A percentile compares a stretch with the other conserved stretches of the same genome.
These are phyloP conservation scores for Phytophthora sojae DNA, from an alignment of 352 stramenopile genomes.

Conservation along the genomic window DNA sequence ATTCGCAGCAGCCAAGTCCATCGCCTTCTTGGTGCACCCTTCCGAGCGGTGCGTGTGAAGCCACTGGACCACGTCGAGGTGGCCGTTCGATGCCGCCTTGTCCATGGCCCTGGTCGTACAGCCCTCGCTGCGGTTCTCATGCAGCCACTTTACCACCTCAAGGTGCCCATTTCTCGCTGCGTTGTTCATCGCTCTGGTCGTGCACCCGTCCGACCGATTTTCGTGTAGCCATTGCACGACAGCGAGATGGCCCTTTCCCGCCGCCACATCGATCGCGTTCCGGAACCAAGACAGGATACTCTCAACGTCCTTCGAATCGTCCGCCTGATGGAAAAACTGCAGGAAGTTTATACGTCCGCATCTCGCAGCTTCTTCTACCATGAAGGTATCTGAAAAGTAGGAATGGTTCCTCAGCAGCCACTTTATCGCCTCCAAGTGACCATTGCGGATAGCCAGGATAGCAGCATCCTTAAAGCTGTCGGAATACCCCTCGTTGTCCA, in stretches of 20 bases:
- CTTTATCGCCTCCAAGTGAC: conserved; percentile 8
- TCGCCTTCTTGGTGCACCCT: neutral
- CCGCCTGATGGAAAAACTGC: conserved; percentile 10
- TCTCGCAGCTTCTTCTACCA: conserved; percentile 20
- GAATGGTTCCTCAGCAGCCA: conserved; percentile 13
- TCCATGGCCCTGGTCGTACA: neutral
- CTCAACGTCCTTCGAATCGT: neutral
- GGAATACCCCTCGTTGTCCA: conserved; percentile 3
- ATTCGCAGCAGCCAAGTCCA: neutral
- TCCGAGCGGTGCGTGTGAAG: neutral
- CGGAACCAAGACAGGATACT: conserved; percentile 1
- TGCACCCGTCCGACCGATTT: neutral
- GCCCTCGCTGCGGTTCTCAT: neutral
- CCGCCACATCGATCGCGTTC: conserved; percentile 11
- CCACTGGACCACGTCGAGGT: neutral
- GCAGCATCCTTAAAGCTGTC: conserved; percentile 18
- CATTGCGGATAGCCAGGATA: conserved; percentile 7
- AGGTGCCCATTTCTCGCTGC: neutral
- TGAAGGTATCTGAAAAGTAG: conserved; percentile 7
- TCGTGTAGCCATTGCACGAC: conserved; percentile 5
- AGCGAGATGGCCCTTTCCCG: conserved; percentile 7
- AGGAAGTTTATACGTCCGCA: conserved; percentile 10
- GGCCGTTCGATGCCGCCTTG: neutral
- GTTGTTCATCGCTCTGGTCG: neutral
- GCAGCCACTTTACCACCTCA: neutral